Evolutionary conservation across 768 basidiomycete genomes (phyloP), one percentile per base, ranked within the genome.

Genomic region (Panus rudis): DNA sequence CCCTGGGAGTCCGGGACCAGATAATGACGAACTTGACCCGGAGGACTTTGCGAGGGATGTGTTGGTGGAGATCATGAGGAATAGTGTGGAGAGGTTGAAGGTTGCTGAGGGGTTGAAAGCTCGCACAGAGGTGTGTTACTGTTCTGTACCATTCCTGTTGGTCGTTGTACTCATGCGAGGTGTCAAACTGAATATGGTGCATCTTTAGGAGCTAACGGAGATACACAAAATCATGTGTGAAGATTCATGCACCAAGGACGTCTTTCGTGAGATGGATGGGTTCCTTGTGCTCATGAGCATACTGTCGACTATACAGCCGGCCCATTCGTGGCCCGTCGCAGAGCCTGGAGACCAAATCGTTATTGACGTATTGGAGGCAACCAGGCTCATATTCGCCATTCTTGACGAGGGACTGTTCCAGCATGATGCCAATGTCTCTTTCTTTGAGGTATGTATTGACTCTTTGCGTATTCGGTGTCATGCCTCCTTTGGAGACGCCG

Each of bases 201-300:
- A 45, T 26, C 39, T 14, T 13, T 42, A 87, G 85, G 71, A 78
- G 27, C 58, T 88, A 44, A 63, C 66, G 16, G 83, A 87, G 55
- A 79, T 91, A 30, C 75, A 78, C 42, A 68, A 77, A 13, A 76
- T 83, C 19, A 70, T 90, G 69, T 66, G 70, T 13, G 78, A 86
- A 58, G 80, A 85, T 52, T 57, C 68, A 2, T 65, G 59, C 32
- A 84, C 84, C 10, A 84, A 81, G 58, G 79, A 82, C 43, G 78
- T 81, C 16, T 91, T 92, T 59, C 71, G 89, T 4, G 84, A 89
- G 54, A 67, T 84, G 54, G 89, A 91, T 48, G 89, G 89, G 1
- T 90, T 89, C 57, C 66, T 90, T 16, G 73, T 78, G 8, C 64
- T 89, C 24, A 78, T 89, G 63, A 84, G 77, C 52, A 71, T 84